Base-by-base conservation (phyloP, 345 rosid species). In the Euphorbia pulcherrima region DNA sequence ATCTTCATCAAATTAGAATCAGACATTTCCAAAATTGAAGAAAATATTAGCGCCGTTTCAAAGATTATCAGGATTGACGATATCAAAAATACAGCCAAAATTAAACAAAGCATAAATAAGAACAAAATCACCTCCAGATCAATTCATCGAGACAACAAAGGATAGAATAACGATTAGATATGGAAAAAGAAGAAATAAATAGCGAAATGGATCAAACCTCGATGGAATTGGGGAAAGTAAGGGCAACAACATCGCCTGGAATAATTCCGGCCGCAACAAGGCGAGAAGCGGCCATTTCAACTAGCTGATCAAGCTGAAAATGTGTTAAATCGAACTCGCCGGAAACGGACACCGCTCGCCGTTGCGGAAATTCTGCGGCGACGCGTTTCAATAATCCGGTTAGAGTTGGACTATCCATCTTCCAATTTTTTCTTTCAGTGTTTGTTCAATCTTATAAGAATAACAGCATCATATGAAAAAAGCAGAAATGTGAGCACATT, bases 161-260 rank as follows among this genome's bases (percentile, higher is more conserved):
- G 20, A 44, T 28, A 65, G 29, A 30, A 27, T 2, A 6, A 29
- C 27, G 20, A 18, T 33, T 3, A 24, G 28, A 54, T 44, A 44
- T 14, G 16, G 9, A 20, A 50, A 14, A 41, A 30, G 29, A 12
- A 44, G 40, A 17, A 40, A 21, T 53, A 48, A 4, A 48, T 8
- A 46, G 18, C 2, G 18, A 60, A 27, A 1, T 26, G 14, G 26
- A 29, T 12, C 58, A 14, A 20, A 79, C 80, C 83, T 79, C 83
- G 68, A 76, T 60, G 27, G 82, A 71, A 74, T 83, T 84, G 4
- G 87, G 87, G 62, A 87, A 84, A 14, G 87, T 74, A 33, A 87
- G 83, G 29, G 91, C 91, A 29, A 87, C 88, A 3, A 84, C 86
- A 58, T 87, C 86, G 5, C 86, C 88, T 11, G 87, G 80, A 4